A percentile compares a stretch with the other conserved stretches of the same genome.
These are phyloP conservation scores for Auxenochlorella pyrenoidosa DNA, from an alignment of 139 green algal species.

Conservation along the genomic window DNA sequence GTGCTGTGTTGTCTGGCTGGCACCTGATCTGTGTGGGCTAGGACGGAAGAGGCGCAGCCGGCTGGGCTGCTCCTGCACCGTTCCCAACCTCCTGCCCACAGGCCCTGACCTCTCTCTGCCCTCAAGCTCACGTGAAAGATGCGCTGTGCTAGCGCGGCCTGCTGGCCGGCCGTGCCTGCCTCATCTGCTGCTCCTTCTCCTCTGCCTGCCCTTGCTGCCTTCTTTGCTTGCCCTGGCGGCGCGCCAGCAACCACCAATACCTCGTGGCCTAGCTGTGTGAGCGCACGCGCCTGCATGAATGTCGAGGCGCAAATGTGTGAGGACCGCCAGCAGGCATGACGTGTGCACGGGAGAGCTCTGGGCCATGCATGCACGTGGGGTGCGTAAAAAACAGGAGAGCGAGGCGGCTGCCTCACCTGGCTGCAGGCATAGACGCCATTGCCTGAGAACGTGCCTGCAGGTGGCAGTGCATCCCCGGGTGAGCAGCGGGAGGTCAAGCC, in stretches of 20 bases:
- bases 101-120: too few relatives aligned
- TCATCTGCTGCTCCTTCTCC: not conserved
- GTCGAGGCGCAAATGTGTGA: not conserved
- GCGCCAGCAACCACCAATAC: slow-evolving; percentile 63
- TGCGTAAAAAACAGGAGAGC: not conserved
- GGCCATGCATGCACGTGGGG: too few relatives aligned
- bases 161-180: not conserved
- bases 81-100: too few relatives aligned
- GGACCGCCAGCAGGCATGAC: too few relatives aligned
- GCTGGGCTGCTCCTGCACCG: not conserved
- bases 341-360: too few relatives aligned
- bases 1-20: too few relatives aligned
- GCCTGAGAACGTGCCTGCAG: slow-evolving; percentile 65
- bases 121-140: slow-evolving; percentile 19
- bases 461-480: too few relatives aligned
- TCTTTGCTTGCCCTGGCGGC: slow-evolving; percentile 5
- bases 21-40: too few relatives aligned
- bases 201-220: not conserved
- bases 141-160: not conserved
- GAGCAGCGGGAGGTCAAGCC: too few relatives aligned
- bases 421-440: slow-evolving; percentile 81
- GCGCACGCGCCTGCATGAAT: slow-evolving; percentile 49
- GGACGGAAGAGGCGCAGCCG: too few relatives aligned
- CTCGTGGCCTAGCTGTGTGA: slow-evolving; percentile 42
- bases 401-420: slow-evolving; percentile 45